A percentile compares a stretch with the other conserved stretches of the same genome.
These are phyloP conservation scores for Apocynum venetum DNA, from an alignment of 257 asterid species.

Conservation along the genomic window DNA sequence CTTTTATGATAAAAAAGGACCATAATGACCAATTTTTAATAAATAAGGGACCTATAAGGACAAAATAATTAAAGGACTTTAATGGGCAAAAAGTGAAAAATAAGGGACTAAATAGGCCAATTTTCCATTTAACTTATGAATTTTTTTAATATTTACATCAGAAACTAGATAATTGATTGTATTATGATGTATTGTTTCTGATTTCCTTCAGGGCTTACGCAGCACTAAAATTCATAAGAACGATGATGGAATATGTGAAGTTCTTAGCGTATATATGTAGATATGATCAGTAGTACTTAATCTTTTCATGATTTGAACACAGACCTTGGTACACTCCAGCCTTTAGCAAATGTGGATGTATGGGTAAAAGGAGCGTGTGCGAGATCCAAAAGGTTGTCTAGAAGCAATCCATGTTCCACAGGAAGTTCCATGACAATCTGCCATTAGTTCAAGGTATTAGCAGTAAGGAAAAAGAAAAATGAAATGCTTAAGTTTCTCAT, in stretches of 20 bases:
- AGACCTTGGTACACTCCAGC: conserved; percentile 93
- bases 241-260: background rate
- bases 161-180: background rate
- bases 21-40: no score
- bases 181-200: background rate
- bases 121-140: no score
- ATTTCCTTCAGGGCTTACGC: background rate
- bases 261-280: background rate
- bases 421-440: conserved; percentile 98
- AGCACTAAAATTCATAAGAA: background rate
- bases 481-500: background rate
- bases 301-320: background rate
- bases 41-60: no score
- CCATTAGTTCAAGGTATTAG: conserved; percentile 12
- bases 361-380: conserved; percentile 99
- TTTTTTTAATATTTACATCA: background rate
- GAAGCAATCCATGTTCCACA: conserved; percentile 83
- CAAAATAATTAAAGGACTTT: no score
- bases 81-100: no score
- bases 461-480: conserved; percentile 10
- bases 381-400: conserved; percentile 95
- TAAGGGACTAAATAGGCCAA: no score
- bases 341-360: conserved; percentile 94
- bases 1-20: no score
- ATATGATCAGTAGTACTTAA: background rate